Conservation (phyloP, 495 filamentous ascomycete genomes). For the Xylaria castorea region DNA sequence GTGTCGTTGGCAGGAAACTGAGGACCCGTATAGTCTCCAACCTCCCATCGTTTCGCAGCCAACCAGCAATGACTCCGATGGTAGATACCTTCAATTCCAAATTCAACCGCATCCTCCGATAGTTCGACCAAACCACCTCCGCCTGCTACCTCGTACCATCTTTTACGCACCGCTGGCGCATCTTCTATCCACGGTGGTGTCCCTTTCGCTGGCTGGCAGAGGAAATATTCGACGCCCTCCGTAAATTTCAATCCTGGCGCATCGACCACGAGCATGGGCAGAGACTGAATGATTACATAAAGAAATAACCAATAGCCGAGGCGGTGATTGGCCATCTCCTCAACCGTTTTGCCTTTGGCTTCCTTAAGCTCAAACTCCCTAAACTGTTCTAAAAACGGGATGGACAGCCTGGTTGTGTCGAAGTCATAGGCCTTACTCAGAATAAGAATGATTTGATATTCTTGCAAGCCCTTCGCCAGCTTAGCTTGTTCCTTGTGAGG, state of each 20-base stretch:
- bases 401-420: conserved; percentile 63
- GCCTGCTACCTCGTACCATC: conserved; percentile 81
- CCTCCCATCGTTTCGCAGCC: conserved; percentile 75
- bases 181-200: conserved; percentile 86
- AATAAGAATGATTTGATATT: conserved; percentile 75
- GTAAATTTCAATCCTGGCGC: conserved; percentile 77
- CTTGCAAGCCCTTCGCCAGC: conserved; percentile 69
- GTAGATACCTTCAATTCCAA: conserved; percentile 89
- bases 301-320: conserved; percentile 94
- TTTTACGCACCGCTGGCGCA: conserved; percentile 65
- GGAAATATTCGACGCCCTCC: conserved; percentile 91
- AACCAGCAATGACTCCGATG: conserved; percentile 92
- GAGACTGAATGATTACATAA: conserved; percentile 86
- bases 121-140: conserved; percentile 75
- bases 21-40: conserved; percentile 32
- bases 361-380: conserved; percentile 81
- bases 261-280: conserved; percentile 90
- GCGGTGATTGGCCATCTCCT: conserved; percentile 78
- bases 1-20: conserved; percentile 32
- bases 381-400: conserved; percentile 78
- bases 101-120: conserved; percentile 82
- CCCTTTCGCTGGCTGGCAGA: conserved; percentile 87
- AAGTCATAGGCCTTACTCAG: conserved; percentile 78
- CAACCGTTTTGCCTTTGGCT: conserved; percentile 70
- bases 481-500: conserved; percentile 75